Evolutionary conservation across 345 rosid species (phyloP).

Genomic region (Rhizophora apiculata): DNA sequence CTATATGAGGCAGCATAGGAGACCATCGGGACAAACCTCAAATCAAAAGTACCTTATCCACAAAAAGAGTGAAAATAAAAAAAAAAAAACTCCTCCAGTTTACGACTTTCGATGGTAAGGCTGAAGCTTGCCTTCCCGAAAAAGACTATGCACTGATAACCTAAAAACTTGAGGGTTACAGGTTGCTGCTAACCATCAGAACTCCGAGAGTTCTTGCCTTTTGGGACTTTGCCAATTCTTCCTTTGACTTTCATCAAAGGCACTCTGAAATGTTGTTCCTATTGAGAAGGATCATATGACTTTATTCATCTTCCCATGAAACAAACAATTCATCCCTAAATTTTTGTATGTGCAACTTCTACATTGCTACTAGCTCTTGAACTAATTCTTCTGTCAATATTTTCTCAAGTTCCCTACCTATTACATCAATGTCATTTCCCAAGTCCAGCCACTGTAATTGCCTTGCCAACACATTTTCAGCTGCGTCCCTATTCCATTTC

Average conservation of each 20-base stretch:
- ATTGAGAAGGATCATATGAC: slow-evolving; percentile 11
- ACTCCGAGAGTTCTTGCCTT: no score
- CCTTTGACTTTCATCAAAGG: background rate
- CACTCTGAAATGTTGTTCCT: slow-evolving; percentile 3
- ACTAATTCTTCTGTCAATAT: slow-evolving; percentile 60
- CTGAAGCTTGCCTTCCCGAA: no score
- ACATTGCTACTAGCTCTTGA: slow-evolving; percentile 46
- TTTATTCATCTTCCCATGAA: slow-evolving; percentile 20
- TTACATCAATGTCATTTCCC: slow-evolving; percentile 47
- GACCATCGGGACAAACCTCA: no score
- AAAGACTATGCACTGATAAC: no score
- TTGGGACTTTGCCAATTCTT: no score
- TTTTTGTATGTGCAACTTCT: slow-evolving; percentile 27
- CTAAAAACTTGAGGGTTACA: background rate
- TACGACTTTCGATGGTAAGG: no score
- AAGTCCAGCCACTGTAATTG: slow-evolving; percentile 57
- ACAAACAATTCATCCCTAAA: slow-evolving; percentile 31
- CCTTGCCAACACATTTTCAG: slow-evolving; percentile 30
- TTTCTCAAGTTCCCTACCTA: slow-evolving; percentile 73
- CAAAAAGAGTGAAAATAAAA: no score
- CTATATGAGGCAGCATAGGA: no score
- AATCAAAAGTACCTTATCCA: no score
- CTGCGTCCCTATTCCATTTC: slow-evolving; percentile 36
- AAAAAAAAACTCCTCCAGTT: no score
- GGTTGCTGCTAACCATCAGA: no score